Evolutionary conservation across 495 filamentous ascomycete species (phyloP).

Genomic region (Annulohypoxylon stygium): DNA sequence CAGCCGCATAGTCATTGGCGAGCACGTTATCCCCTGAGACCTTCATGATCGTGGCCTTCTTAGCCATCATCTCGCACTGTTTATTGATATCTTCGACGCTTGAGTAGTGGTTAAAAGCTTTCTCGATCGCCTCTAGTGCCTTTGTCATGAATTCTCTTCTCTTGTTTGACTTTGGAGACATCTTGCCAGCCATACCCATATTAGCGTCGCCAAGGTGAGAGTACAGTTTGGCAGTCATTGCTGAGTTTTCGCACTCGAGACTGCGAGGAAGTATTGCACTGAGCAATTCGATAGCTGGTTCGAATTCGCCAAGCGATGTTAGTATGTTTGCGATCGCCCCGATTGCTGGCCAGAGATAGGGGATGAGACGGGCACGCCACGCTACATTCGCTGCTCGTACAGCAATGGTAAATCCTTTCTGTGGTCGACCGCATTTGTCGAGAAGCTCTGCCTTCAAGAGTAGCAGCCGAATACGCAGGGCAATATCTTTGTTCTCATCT

Average conservation of each 20-base stretch:
- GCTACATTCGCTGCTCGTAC: slow-evolving; percentile 84
- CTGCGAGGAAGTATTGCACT: slow-evolving; percentile 84
- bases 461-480: slow-evolving; percentile 80
- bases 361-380: slow-evolving; percentile 76
- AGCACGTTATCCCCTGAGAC: slow-evolving; percentile 76
- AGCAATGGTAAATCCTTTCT: slow-evolving; percentile 85
- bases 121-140: slow-evolving; percentile 76
- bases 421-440: slow-evolving; percentile 75
- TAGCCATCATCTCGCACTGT: slow-evolving; percentile 86
- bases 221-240: slow-evolving; percentile 76
- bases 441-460: slow-evolving; percentile 81
- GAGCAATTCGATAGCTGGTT: slow-evolving; percentile 74
- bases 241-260: slow-evolving; percentile 78
- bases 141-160: slow-evolving; percentile 72
- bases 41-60: slow-evolving; percentile 85
- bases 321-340: slow-evolving; percentile 77
- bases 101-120: slow-evolving; percentile 73
- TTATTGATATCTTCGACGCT: slow-evolving; percentile 79
- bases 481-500: slow-evolving; percentile 78
- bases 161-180: slow-evolving; percentile 50
- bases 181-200: slow-evolving; percentile 80
- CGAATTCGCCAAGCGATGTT: slow-evolving; percentile 79
- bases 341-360: slow-evolving; percentile 82
- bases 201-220: slow-evolving; percentile 83
- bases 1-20: slow-evolving; percentile 80